phyloP scores from a whole-genome alignment of 805 yeast species.

The Cyberlindnera galapagoensis region DNA sequence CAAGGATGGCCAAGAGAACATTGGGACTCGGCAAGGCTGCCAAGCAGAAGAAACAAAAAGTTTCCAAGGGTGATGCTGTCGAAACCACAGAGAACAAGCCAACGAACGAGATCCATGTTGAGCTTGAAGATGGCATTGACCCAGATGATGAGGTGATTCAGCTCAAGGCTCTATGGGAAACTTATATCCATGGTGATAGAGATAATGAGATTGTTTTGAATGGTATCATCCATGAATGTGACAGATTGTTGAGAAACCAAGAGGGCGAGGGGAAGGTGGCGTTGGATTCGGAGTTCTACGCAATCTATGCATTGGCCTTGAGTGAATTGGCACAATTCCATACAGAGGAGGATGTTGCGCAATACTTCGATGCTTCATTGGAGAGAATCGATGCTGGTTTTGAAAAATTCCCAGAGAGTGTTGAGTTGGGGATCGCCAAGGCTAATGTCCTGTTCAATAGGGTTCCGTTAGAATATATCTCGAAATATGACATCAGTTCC shows the following conservation, averaged over 20 bases:
- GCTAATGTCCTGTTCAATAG: constrained; percentile 50
- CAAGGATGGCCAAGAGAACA: constrained; percentile 59
- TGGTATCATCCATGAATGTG: constrained; percentile 92
- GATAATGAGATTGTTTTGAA: constrained; percentile 63
- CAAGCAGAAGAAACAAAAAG: constrained; percentile 37
- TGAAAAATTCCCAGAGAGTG: constrained; percentile 38
- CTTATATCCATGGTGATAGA: constrained; percentile 48
- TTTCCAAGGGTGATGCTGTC: constrained; percentile 3
- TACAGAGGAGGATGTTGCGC: constrained; percentile 36
- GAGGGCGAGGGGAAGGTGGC: constrained; percentile 19
- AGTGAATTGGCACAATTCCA: constrained; percentile 57
- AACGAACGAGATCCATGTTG: constrained; percentile 48
- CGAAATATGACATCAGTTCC: constrained; percentile 41
- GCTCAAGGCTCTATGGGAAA: constrained; percentile 63
- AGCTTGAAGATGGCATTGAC: constrained; percentile 61
- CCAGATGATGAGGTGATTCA: constrained; percentile 78
- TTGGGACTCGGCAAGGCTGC: constrained; percentile 57
- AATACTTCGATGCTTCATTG: constrained; percentile 62
- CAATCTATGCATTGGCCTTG: constrained; percentile 68
- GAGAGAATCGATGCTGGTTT: constrained; percentile 64
- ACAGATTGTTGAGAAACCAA: constrained; percentile 53
- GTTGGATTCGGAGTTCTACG: constrained; percentile 51
- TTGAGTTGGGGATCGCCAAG: constrained; percentile 44
- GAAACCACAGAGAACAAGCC: constrained; percentile 12
- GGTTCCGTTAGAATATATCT: constrained; percentile 52